Percentiles rank a stretch among this genome's conserved stretches.
These are phyloP conservation scores for Apostasia ramifera DNA, from an alignment of 106 monocot genomes.

Conservation along the genomic window DNA sequence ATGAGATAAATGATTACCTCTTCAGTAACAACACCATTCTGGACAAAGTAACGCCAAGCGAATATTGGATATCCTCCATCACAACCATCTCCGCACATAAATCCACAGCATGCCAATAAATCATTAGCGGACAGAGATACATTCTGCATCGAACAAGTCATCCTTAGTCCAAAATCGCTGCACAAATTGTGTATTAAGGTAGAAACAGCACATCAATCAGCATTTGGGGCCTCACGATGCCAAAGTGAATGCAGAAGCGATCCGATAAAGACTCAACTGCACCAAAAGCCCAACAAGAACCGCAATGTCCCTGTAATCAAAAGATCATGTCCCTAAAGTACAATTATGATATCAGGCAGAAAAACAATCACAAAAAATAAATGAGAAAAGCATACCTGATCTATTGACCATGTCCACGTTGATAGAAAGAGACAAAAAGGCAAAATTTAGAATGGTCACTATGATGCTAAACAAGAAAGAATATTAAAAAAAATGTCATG, in stretches of 20 bases:
- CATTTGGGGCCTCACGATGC: slow-evolving; percentile 27
- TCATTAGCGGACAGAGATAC: slow-evolving; percentile 87
- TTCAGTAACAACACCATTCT: slow-evolving; percentile 87
- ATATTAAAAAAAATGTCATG: not conserved
- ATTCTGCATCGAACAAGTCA: slow-evolving; percentile 43
- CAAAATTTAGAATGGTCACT: slow-evolving; percentile 9
- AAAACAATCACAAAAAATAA: not conserved
- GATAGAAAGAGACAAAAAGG: not conserved
- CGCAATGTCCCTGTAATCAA: slow-evolving; percentile 84
- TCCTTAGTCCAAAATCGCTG: too few species aligned
- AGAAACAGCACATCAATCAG: not conserved
- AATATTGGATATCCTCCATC: slow-evolving; percentile 90
- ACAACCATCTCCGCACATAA: slow-evolving; percentile 97
- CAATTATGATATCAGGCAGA: not conserved
- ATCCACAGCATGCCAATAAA: slow-evolving; percentile 85
- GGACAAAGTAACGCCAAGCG: slow-evolving; percentile 87
- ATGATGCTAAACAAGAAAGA: not conserved
- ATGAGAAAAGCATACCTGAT: slow-evolving; percentile 43
- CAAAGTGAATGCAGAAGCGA: slow-evolving; percentile 88
- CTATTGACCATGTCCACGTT: slow-evolving; percentile 22
- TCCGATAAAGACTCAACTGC: slow-evolving; percentile 84
- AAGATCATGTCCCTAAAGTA: slow-evolving; percentile 1
- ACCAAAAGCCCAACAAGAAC: slow-evolving; percentile 98
- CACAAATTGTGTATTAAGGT: too few species aligned
- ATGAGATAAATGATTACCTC: slow-evolving; percentile 38